phyloP scores from a whole-genome alignment of 2,329 filamentous ascomycete species.

The Thielaviopsis musarum region DNA sequence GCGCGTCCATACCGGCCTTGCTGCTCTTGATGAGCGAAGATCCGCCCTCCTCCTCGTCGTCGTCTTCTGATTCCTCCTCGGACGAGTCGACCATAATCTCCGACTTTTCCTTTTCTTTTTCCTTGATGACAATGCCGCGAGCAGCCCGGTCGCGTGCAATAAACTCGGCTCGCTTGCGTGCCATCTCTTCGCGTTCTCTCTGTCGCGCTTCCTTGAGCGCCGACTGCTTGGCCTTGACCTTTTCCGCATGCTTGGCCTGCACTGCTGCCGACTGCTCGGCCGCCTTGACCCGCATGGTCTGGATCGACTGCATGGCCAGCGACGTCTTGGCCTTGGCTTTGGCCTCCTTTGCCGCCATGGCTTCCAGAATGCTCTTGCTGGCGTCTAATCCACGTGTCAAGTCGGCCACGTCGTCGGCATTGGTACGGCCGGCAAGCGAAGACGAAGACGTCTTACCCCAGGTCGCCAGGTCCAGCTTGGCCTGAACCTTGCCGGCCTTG shows the following conservation, averaged over 20 bases:
- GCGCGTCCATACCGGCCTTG: constrained; percentile 29
- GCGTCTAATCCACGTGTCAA: constrained; percentile 31
- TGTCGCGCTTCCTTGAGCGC: constrained; percentile 54
- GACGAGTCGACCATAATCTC: constrained; percentile 84
- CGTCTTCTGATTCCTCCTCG: constrained; percentile 44
- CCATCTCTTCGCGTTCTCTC: constrained; percentile 57
- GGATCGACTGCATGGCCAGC: constrained; percentile 10
- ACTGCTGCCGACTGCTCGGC: constrained; percentile 9
- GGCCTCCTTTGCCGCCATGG: constrained; percentile 25
- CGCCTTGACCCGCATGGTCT: constrained; percentile 7
- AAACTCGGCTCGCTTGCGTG: constrained; percentile 52
- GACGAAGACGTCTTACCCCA: constrained; percentile 32
- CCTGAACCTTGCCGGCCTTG: constrained; percentile 33
- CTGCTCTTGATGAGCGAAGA: constrained; percentile 31
- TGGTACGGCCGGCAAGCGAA: constrained; percentile 19
- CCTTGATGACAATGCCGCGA: constrained; percentile 22
- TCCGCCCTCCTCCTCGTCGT: constrained; percentile 35
- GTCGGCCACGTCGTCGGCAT: constrained; percentile 30
- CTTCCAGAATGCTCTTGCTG: constrained; percentile 26
- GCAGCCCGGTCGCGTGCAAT: constrained; percentile 46
- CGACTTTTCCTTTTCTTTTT: constrained; percentile 11
- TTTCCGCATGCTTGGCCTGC: constrained; percentile 15
- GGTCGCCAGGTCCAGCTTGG: constrained; percentile 32
- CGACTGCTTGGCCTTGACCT: constrained; percentile 15
- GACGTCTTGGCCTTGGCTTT: constrained; percentile 17